Evolutionary conservation across 23 red algal species (phyloP), one percentile per base, ranked within the genome.

Genomic region (Gracilaria gracilis): DNA sequence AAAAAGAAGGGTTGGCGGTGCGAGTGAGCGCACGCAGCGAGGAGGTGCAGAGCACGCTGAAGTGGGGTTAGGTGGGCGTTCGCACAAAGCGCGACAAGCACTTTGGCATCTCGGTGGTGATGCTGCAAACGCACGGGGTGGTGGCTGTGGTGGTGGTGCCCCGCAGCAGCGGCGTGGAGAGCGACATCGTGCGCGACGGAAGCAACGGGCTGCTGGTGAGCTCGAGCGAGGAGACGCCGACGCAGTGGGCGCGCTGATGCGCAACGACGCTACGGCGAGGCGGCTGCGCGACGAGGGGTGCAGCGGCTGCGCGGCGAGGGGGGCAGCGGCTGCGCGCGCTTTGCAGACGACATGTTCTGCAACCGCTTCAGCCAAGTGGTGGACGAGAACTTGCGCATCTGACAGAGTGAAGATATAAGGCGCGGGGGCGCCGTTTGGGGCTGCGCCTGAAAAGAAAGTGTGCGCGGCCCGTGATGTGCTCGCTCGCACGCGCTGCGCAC

Each of bases 81-180:
- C 97, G 96, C 73, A 99, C 94, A 0, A 99, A 96, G 97, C 69
- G 65, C 35, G 90, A 95, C 70, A 94, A 99, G 82, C 97, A 99
- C 73, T 99, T 99, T 79, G 97, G 97, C 14, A 99, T 99, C 44
- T 91, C 91, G 20, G 91, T 99, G 29, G 97, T 99, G 1, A 94
- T 96, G 67, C 67, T 93, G 61, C 79, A 86, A 91, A 79, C 87
- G 6, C 67, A 76, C 16, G 97, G 97, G 9, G 25, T 95, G 48
- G 67, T 99, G n/a, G n/a, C n/a, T n/a, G n/a, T n/a, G 23, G 84
- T 89, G 24, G 88, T 99, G n/a, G 97, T 88, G 36, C 97, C 96
- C 78, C 59, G 82, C 46, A 95, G 91, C 49, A 94, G 97, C n/a
- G 97, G 97, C 0, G 97, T 95, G 28, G 89, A 33, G 61, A 65